Percentiles rank a stretch among this genome's conserved stretches.
Conservation (phyloP, 768 basidiomycete genomes). For the Tulasnella sp. region DNA sequence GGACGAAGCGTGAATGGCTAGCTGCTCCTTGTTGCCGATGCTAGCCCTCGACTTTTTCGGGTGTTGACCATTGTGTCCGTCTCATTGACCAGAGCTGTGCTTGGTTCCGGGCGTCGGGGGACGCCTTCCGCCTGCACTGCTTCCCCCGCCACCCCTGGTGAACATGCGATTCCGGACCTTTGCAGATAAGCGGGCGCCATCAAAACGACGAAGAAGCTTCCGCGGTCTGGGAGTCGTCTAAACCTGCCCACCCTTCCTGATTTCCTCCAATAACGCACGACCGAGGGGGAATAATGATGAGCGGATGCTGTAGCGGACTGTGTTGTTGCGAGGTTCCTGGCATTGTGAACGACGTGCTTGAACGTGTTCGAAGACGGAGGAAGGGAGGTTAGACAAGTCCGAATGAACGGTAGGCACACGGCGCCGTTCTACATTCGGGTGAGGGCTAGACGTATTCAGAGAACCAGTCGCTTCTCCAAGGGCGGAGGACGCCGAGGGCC, state of each 20-base stretch:
- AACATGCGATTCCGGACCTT: slow-evolving; percentile 40
- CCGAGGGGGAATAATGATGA: slow-evolving; percentile 29
- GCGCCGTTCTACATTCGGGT: slow-evolving; percentile 27
- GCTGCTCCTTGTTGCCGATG: slow-evolving; percentile 9
- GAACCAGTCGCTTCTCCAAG: background rate
- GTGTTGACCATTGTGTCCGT: slow-evolving; percentile 39
- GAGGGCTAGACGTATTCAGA: background rate
- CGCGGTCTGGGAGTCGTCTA: slow-evolving; percentile 79
- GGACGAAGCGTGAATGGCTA: background rate
- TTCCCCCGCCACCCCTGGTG: slow-evolving; percentile 37
- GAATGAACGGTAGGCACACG: slow-evolving; percentile 44
- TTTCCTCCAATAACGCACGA: slow-evolving; percentile 75
- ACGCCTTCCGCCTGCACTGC: slow-evolving; percentile 51
- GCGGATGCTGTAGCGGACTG: slow-evolving; percentile 30
- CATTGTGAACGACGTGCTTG: slow-evolving; percentile 43
- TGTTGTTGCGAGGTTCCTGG: slow-evolving; percentile 37
- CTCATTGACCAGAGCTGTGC: slow-evolving; percentile 53
- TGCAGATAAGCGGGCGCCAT: slow-evolving; percentile 49
- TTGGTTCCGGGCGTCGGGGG: slow-evolving; percentile 65
- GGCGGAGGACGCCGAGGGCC: slow-evolving; percentile 24
- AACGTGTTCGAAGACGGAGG: slow-evolving; percentile 87
- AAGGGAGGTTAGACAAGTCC: slow-evolving; percentile 83
- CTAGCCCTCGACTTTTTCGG: slow-evolving; percentile 25
- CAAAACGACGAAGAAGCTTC: slow-evolving; percentile 88
- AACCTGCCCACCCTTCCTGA: slow-evolving; percentile 72